These are phyloP conservation scores for Cryptococcus floricola DNA, from an alignment of 1,284 basidiomycete species.

Conservation along the genomic window DNA sequence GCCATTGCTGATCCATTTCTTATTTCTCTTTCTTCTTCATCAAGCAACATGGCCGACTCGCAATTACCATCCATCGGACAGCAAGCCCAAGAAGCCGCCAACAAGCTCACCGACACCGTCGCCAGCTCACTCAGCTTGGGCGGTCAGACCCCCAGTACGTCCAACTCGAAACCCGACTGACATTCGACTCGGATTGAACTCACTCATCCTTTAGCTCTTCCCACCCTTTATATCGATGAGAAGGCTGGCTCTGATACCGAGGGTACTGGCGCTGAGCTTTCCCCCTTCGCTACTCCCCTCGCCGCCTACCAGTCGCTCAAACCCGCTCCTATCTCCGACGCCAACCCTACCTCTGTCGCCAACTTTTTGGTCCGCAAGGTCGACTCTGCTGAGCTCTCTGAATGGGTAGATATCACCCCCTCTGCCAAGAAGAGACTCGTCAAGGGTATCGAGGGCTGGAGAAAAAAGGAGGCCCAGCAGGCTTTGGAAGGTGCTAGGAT, in stretches of 20 bases:
- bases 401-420: slow-evolving; percentile 77
- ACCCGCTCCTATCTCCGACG: slow-evolving; percentile 53
- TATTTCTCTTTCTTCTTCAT: background rate
- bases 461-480: slow-evolving; percentile 86
- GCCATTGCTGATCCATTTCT: background rate
- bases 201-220: slow-evolving; percentile 20
- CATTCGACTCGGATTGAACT: slow-evolving; percentile 1
- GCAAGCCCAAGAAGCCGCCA: slow-evolving; percentile 31
- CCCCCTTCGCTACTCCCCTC: slow-evolving; percentile 77
- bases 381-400: slow-evolving; percentile 48
- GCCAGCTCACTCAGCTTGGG: slow-evolving; percentile 29
- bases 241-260: slow-evolving; percentile 68
- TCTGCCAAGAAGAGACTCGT: slow-evolving; percentile 90
- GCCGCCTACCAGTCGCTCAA: slow-evolving; percentile 75
- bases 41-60: slow-evolving; percentile 13
- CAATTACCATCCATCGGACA: slow-evolving; percentile 29
- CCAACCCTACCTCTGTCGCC: slow-evolving; percentile 40
- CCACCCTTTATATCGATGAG: slow-evolving; percentile 75
- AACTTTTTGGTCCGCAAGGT: slow-evolving; percentile 65
- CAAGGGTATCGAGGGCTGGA: slow-evolving; percentile 80
- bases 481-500: slow-evolving; percentile 71
- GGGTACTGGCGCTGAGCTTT: slow-evolving; percentile 65
- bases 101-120: slow-evolving; percentile 32
- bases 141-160: slow-evolving; percentile 20
- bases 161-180: background rate